Base-by-base conservation (phyloP, 2,329 filamentous ascomycete genomes). In the Keithomyces neogunnii region DNA sequence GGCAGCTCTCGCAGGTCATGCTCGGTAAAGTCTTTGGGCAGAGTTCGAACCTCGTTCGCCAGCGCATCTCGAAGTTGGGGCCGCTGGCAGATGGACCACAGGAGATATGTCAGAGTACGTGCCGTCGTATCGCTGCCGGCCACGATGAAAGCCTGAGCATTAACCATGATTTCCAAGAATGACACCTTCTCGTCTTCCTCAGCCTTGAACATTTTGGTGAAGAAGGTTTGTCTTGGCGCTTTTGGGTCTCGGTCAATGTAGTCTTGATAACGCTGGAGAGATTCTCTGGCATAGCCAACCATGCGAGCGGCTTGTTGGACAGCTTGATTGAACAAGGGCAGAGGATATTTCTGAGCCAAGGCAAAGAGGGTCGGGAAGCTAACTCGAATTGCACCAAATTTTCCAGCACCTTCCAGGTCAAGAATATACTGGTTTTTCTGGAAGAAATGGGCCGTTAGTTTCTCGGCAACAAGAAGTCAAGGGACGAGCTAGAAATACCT, bases 91-190 rank as follows among this genome's bases (percentile, higher is more conserved):
- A 73, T 59, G 4, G 62, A 57, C 69, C 70, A 78, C 5, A 72
- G 56, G 0, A 75, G 59, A 51, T 77, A 79, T 0, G 75, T 79
- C 43, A 80, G 53, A 0, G 73, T 73, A 10, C 69, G 66, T 1
- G 76, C 71, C 0, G 76, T 78, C 0, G 77, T 80, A 51, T 79
- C 76, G 38, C 68, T 75, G 2, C 77, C 77, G 1, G 75, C 77
- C 4, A 74, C 51, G 45, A 80, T 78, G 54, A 73, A 75, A 0
- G 56, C 59, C 5, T 65, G 62, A 0, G 74, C 74, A 45, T 76
- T 70, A 13, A 58, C 55, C 3, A 57, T 51, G 1, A 76, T 63
- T 29, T 77, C 71, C 1, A 56, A 28, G 9, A 56, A 57, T 3
- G 55, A 45, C 9, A 66, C 31, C 30, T 55, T 56, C 7, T 59